phyloP scores from a whole-genome alignment of 495 filamentous ascomycete genomes.

The Penicillium coffeae region DNA sequence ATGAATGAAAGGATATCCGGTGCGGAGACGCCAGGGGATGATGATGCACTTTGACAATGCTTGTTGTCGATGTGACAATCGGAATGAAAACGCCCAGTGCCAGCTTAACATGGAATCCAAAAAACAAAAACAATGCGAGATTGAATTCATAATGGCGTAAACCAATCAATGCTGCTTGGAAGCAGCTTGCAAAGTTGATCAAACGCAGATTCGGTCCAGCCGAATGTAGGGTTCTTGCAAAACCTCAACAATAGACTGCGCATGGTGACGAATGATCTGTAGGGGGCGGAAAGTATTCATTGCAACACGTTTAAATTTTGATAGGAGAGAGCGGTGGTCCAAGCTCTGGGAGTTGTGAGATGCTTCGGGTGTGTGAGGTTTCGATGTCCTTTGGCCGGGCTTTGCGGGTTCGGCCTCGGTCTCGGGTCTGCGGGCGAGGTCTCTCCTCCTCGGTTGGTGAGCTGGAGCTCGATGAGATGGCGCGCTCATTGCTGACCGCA shows the following conservation, averaged over 20 bases:
- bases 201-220: slow-evolving; percentile 17
- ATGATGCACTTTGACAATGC: slow-evolving; percentile 16
- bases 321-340: slow-evolving; percentile 74
- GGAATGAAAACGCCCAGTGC: slow-evolving; percentile 1
- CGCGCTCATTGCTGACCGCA: slow-evolving; percentile 49
- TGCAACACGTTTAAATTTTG: slow-evolving; percentile 32
- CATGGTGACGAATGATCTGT: neutral
- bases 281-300: neutral
- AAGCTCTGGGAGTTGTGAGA: slow-evolving; percentile 55
- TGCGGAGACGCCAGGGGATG: slow-evolving; percentile 16
- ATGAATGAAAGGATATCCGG: slow-evolving; percentile 2
- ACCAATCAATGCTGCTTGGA: neutral
- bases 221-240: slow-evolving; percentile 7
- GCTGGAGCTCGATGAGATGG: slow-evolving; percentile 58
- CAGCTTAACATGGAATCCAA: slow-evolving; percentile 1
- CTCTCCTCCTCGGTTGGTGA: slow-evolving; percentile 40
- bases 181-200: neutral
- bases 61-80: slow-evolving; percentile 3
- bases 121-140: neutral
- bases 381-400: slow-evolving; percentile 40
- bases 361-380: slow-evolving; percentile 33
- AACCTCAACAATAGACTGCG: neutral
- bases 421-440: slow-evolving; percentile 28
- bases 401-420: slow-evolving; percentile 33
- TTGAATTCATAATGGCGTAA: neutral